Evolutionary conservation across 257 asterid species (phyloP), one percentile per base, ranked within the genome.

Genomic region (Solanum virginianum): DNA sequence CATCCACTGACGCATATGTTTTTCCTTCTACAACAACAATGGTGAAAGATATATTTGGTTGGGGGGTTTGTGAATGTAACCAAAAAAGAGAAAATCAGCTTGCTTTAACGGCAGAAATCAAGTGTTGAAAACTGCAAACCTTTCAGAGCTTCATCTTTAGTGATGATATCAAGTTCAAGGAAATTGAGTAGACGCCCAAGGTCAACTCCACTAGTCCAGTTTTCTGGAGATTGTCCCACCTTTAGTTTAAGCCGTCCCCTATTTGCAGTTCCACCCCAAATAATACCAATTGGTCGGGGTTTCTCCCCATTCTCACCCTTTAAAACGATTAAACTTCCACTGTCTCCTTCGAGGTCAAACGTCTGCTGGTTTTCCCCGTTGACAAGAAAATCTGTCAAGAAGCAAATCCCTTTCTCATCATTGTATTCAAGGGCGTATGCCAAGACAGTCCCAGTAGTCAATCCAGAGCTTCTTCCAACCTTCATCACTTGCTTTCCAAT

Each of bases 231-330:
- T 80, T 92, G 96, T 26, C 99, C 98, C n/a, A 87, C 93, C 87
- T 92, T 93, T 86, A 97, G 77, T 87, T 95, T 97, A 90, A 97
- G 88, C 59, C 97, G 90, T 22, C 99, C 99, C 45, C 99, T 94
- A 85, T 95, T 96, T 62, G 99, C 98, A 32, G 99, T 97, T 80
- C 99, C 99, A 14, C 99, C 99, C 99, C 99, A 95, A 81, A 97
- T 97, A 77, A 97, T 97, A 47, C 99, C 99, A n/a, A 95, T 94
- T 0, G 99, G 99, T 45, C 88, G 88, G 26, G 98, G 96, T 82
- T 91, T 93, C 84, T 90, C 97, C 53, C 92, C 95, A 29, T 88
- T 87, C 62, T 89, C 93, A 86, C 92, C 91, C 3, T 90, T 95
- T 85, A 97, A 57, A 20, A 97, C 90, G 86, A 97, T 95, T 80